A percentile compares a stretch with the other conserved stretches of the same genome.
Evolutionary conservation across 2,329 filamentous ascomycete genomes (phyloP).

Genomic region (Dothistroma septosporum): DNA sequence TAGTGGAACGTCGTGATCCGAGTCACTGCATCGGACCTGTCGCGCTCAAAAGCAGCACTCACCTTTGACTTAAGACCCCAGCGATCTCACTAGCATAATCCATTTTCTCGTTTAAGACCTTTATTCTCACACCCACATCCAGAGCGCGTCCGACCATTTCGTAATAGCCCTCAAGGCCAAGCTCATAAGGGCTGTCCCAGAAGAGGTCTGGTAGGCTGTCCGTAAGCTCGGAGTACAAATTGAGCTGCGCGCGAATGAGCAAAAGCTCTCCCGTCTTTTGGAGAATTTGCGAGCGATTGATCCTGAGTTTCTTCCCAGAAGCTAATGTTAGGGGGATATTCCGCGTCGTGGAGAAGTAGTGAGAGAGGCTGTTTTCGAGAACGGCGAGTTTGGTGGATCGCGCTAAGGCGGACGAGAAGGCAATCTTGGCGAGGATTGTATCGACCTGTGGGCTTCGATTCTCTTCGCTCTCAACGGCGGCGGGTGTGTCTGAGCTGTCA

Average conservation of each 20-base stretch:
- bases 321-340: conserved; percentile 76
- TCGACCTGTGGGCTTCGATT: conserved; percentile 39
- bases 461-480: conserved; percentile 1
- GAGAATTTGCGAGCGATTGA: conserved; percentile 73
- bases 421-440: conserved; percentile 82
- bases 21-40: too few relatives aligned
- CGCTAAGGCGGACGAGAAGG: conserved; percentile 90
- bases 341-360: conserved; percentile 83
- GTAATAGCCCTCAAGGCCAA: conserved; percentile 90
- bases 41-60: background rate
- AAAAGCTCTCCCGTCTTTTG: conserved; percentile 91
- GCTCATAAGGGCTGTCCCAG: conserved; percentile 86
- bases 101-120: conserved; percentile 91
- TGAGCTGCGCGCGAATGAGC: conserved; percentile 83
- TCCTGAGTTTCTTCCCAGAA: conserved; percentile 59
- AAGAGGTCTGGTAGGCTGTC: conserved; percentile 94
- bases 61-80: conserved; percentile 75
- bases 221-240: conserved; percentile 94
- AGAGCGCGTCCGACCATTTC: conserved; percentile 86
- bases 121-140: conserved; percentile 87
- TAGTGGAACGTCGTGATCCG: too few relatives aligned
- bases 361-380: conserved; percentile 73
- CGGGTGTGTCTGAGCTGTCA: background rate
- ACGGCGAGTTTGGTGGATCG: conserved; percentile 91
- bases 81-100: conserved; percentile 97